Base-by-base conservation (phyloP, 352 stramenopile genomes). In the Pythium vanterpoolii region DNA sequence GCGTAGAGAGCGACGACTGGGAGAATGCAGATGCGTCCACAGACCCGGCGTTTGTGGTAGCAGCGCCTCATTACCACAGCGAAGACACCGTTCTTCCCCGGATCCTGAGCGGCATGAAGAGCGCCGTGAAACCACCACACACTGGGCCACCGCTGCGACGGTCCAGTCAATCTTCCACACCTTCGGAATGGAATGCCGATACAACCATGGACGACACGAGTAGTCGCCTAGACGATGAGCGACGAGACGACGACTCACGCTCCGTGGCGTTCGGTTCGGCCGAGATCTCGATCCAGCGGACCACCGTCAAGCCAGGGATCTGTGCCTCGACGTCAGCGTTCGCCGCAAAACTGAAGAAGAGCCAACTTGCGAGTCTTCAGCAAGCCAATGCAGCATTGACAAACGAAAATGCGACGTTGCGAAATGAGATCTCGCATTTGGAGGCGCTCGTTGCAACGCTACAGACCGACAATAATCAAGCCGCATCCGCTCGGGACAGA, bases 381-480 rank as follows among this genome's bases (percentile, higher is more conserved):
- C 67, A 77, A 43, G 76, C 81, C 31, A 86, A 83, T 23, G 40
- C 60, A 1, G 14, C 13, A 14, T 59, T 88, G 9, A 38, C 33
- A 9, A 47, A 55, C 0, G 78, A 88, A 42, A 88, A 86, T 48
- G 28, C 50, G 3, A 71, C 72, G 19, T 42, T 88, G 26, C 69
- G 69, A 0, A 58, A 73, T 7, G 76, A 88, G 24, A 70, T 88
- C n/a, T 40, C 64, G 5, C 72, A 85, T 27, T 31, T 88, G 16
- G 74, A 88, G 47, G 62, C 43, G 21, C 36, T 86, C 4, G 72
- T 76, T 6, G 53, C 48, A 18, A 60, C 63, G 9, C 60, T 86
- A 4, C 72, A 85, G 26, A 47, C 38, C 8, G 62, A 65, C 4
- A 74, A 75, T 24, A 51, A 56, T 11, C 64, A 50, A 23, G 30